Evolutionary conservation across 2,329 filamentous ascomycete species (phyloP), one percentile per base, ranked within the genome.

Genomic region (Hysterium pulicare): DNA sequence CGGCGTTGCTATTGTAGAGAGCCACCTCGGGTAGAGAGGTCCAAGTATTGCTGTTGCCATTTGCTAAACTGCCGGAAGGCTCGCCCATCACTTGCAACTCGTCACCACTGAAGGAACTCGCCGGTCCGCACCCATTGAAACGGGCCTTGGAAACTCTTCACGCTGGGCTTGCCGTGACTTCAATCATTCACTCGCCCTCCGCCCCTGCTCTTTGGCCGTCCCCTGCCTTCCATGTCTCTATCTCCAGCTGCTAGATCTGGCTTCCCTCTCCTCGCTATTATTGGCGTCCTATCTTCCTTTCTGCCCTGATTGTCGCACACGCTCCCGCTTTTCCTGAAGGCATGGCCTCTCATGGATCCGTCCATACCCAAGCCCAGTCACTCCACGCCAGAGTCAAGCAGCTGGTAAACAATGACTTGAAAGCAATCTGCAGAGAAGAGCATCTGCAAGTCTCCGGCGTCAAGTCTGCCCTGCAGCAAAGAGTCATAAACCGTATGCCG

Each of bases 401-500:
- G 7, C 66, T 83, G 40, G 71, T 81, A 41, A 83, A 82, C 59
- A 72, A 71, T 46, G 83, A 90, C 56, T 78, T 96, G 37, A 87
- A 89, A 56, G 76, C 76, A 40, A 84, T 97, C 51, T 86, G 91
- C 60, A 78, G 81, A 49, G 73, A 79, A 47, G 87, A 95, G 70
- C 79, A 82, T 35, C 34, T 95, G 26, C 78, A 81, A 51, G 85
- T 87, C 47, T 87, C 84, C 21, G 93, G 93, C 16, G 84, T 93
- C 58, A 98, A 98, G 74, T 81, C 82, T 24, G 79, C 86, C 32
- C 73, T 97, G 46, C 90, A 95, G 68, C 71, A 73, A 45, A 84
- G 91, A 57, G 86, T 96, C 47, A 80, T 85, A 49, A 74, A 80
- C 45, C 79, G 93, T 97, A 75, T 69, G 87, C 81, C 42, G 30